These are phyloP conservation scores for Rhynchospora tenuis DNA, from an alignment of 176 grass and related monocot species.

Conservation along the genomic window DNA sequence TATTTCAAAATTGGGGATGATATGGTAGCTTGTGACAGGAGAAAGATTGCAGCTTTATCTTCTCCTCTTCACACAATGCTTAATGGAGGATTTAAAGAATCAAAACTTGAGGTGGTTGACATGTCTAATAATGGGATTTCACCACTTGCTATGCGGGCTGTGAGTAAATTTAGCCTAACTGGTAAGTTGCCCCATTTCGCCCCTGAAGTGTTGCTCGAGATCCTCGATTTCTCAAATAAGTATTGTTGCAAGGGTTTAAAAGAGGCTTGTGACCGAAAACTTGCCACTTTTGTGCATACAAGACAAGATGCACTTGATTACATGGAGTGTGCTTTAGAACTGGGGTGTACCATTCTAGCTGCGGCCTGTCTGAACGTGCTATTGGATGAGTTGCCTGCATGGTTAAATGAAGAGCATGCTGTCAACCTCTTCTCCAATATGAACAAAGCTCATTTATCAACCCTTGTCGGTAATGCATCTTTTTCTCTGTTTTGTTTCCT, in stretches of 20 bases:
- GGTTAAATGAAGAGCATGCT: slow-evolving; percentile 83
- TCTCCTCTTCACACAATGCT: slow-evolving; percentile 87
- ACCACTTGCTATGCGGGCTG: slow-evolving; percentile 56
- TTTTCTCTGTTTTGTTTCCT: slow-evolving; percentile 93
- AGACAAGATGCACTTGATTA: slow-evolving; percentile 94
- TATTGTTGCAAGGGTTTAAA: slow-evolving; percentile 95
- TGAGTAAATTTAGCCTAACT: slow-evolving; percentile 81
- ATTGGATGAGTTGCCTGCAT: slow-evolving; percentile 73
- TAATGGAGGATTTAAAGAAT: slow-evolving; percentile 85
- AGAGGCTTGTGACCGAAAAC: slow-evolving; percentile 81
- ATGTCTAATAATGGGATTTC: slow-evolving; percentile 92
- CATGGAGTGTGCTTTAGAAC: slow-evolving; percentile 94
- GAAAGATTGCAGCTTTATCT: slow-evolving; percentile 74
- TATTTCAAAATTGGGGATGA: slow-evolving; percentile 71
- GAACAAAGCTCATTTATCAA: slow-evolving; percentile 67
- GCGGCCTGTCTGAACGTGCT: slow-evolving; percentile 87
- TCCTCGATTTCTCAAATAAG: slow-evolving; percentile 91
- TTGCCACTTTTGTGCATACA: slow-evolving; percentile 81
- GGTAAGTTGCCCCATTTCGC: slow-evolving; percentile 66
- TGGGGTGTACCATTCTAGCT: slow-evolving; percentile 71
- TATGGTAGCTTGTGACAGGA: slow-evolving; percentile 73
- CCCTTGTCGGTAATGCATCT: slow-evolving; percentile 66
- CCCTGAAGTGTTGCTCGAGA: slow-evolving; percentile 71
- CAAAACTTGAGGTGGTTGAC: slow-evolving; percentile 78
- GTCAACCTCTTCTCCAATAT: slow-evolving; percentile 62